Evolutionary conservation across 202 grass and related monocot genomes (phyloP).

Genomic region (Tripidium arundinaceum): DNA sequence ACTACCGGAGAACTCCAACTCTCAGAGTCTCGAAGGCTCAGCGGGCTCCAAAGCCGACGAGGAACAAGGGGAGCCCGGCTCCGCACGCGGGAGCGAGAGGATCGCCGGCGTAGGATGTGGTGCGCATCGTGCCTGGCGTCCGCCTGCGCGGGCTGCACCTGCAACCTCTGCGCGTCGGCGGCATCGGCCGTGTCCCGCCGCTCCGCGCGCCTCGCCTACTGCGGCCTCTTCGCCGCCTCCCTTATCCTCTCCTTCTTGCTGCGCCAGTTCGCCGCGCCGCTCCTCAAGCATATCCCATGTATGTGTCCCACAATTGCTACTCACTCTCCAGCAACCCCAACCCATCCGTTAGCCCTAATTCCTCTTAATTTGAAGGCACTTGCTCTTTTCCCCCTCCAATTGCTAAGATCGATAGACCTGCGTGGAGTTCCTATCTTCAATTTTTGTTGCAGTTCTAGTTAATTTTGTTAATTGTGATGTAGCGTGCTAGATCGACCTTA

Average conservation of each 20-base stretch:
- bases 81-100: neutral
- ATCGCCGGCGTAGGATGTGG: conserved; percentile 53
- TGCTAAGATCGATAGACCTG: neutral
- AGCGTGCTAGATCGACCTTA: neutral
- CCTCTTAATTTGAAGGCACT: neutral
- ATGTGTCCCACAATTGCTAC: neutral
- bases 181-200: conserved; percentile 62
- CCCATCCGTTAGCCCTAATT: neutral
- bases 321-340: neutral
- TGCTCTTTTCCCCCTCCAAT: neutral
- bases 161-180: conserved; percentile 72
- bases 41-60: neutral
- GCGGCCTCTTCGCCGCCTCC: conserved; percentile 86
- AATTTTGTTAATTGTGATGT: neutral
- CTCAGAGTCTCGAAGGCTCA: no score
- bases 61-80: neutral
- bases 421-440: neutral
- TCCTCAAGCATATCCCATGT: conserved; percentile 87
- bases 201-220: conserved; percentile 85
- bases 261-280: conserved; percentile 76
- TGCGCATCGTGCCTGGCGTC: conserved; percentile 77
- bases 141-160: conserved; percentile 76
- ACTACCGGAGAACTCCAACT: no score
- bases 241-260: conserved; percentile 88
- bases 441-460: neutral